Percentiles rank a stretch among this genome's conserved stretches.
Evolutionary conservation across 2,329 filamentous ascomycete genomes (phyloP).

Genomic region (Coniochaeta sp.): DNA sequence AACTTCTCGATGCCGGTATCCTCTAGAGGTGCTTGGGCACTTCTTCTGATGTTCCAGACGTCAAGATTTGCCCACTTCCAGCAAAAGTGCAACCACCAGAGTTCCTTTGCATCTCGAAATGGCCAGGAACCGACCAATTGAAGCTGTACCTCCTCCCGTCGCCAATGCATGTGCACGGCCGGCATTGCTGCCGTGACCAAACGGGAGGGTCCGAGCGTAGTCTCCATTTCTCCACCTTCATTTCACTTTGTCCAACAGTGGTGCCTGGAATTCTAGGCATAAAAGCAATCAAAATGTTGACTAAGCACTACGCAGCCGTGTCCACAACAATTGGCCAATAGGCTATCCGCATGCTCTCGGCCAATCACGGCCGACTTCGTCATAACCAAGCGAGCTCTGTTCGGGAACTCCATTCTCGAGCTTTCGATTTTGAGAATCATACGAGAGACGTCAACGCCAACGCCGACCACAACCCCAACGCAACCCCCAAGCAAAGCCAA

Average conservation of each 20-base stretch:
- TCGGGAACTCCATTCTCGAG: constrained; percentile 3
- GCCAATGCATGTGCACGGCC: background rate
- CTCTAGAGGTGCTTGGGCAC: background rate
- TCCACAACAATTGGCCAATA: constrained; percentile 4
- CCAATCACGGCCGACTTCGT: constrained; percentile 5
- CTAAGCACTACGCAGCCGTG: background rate
- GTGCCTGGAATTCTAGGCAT: background rate
- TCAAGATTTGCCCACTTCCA: background rate
- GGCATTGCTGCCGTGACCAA: background rate
- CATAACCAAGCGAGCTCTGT: constrained; percentile 1
- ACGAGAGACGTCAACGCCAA: constrained; percentile 10
- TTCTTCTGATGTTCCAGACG: background rate
- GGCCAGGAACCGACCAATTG: background rate
- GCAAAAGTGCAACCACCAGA: background rate
- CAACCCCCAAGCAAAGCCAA: constrained; percentile 6
- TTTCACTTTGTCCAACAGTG: too few relatives aligned
- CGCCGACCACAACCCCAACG: background rate
- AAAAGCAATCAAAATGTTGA: background rate
- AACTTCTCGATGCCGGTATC: too few relatives aligned
- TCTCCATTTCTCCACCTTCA: too few relatives aligned
- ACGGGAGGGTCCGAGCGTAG: background rate
- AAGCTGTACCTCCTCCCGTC: background rate
- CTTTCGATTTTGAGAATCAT: constrained; percentile 9
- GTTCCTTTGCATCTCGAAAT: background rate
- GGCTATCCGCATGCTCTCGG: background rate